phyloP scores from a whole-genome alignment of 345 rosid species.

The Pelargonium nanum region DNA sequence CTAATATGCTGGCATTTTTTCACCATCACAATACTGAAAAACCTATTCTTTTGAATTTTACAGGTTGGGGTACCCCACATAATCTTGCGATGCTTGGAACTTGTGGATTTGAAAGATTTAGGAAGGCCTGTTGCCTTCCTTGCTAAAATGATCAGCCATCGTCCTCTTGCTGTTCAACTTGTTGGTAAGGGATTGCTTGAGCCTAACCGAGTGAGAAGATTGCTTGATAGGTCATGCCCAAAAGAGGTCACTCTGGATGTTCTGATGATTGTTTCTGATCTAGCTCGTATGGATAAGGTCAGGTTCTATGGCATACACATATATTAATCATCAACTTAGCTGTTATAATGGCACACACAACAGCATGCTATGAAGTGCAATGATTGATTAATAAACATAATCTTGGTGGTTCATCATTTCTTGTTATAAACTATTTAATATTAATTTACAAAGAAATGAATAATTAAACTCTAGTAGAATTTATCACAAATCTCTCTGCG shows the following conservation, averaged over 20 bases:
- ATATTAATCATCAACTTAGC: neutral
- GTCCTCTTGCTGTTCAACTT: conserved; percentile 72
- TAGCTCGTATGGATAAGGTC: conserved; percentile 93
- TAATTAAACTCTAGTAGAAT: neutral
- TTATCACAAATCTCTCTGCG: too few species aligned
- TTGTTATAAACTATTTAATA: too few species aligned
- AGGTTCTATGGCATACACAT: conserved; percentile 14
- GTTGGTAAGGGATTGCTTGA: conserved; percentile 77
- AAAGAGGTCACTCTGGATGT: conserved; percentile 70
- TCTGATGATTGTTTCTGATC: conserved; percentile 87
- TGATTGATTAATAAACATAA: neutral
- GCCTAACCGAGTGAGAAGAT: conserved; percentile 60
- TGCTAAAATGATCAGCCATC: conserved; percentile 78
- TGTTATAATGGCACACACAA: too few species aligned
- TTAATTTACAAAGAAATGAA: too few species aligned
- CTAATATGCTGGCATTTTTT: neutral
- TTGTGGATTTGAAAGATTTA: conserved; percentile 64
- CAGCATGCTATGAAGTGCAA: neutral
- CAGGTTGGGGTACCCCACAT: conserved; percentile 74
- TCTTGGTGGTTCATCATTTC: neutral
- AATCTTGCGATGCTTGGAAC: conserved; percentile 68
- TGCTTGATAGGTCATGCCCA: conserved; percentile 62
- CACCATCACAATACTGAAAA: neutral
- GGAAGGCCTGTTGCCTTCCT: conserved; percentile 83
- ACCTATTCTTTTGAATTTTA: conserved; percentile 15